Evolutionary conservation across 306 rosid species (phyloP).

Genomic region (Pueraria montana): DNA sequence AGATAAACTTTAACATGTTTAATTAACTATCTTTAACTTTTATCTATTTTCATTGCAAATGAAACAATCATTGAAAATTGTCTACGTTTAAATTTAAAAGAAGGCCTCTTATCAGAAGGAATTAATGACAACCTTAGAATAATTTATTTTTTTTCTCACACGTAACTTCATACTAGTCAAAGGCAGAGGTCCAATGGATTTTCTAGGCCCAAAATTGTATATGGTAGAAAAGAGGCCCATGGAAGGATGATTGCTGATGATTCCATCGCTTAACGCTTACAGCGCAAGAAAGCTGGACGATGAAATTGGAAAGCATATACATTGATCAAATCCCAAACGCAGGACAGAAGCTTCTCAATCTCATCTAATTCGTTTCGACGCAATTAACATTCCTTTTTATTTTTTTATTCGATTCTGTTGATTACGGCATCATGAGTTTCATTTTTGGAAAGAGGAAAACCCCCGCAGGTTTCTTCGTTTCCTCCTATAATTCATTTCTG

Average conservation of each 20-base stretch:
- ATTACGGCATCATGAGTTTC: slow-evolving; percentile 78
- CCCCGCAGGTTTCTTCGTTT: slow-evolving; percentile 69
- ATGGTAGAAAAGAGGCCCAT: not conserved
- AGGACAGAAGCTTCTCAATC: slow-evolving; percentile 9
- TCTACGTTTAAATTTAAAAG: too few relatives aligned
- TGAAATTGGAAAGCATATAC: slow-evolving; percentile 12
- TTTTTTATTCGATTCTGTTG: slow-evolving; percentile 12
- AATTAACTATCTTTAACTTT: too few relatives aligned
- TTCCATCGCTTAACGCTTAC: slow-evolving; percentile 41
- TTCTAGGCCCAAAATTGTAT: not conserved
- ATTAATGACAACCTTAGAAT: too few relatives aligned
- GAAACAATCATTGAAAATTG: too few relatives aligned
- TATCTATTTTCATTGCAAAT: too few relatives aligned
- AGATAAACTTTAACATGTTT: too few relatives aligned
- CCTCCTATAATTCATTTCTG: not conserved
- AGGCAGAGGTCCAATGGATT: not conserved
- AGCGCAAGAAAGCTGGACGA: slow-evolving; percentile 43
- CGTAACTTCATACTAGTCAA: too few relatives aligned
- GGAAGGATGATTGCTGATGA: not conserved
- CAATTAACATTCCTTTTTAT: not conserved
- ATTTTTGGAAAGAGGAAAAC: slow-evolving; percentile 86
- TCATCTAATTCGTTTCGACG: slow-evolving; percentile 19
- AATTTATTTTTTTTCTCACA: too few relatives aligned
- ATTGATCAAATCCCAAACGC: slow-evolving; percentile 10
- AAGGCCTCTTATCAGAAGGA: too few relatives aligned